Percentiles rank a stretch among this genome's conserved stretches.
Evolutionary conservation across 1,284 basidiomycete genomes (phyloP).

Genomic region (Cutaneotrichosporon daszewskae): DNA sequence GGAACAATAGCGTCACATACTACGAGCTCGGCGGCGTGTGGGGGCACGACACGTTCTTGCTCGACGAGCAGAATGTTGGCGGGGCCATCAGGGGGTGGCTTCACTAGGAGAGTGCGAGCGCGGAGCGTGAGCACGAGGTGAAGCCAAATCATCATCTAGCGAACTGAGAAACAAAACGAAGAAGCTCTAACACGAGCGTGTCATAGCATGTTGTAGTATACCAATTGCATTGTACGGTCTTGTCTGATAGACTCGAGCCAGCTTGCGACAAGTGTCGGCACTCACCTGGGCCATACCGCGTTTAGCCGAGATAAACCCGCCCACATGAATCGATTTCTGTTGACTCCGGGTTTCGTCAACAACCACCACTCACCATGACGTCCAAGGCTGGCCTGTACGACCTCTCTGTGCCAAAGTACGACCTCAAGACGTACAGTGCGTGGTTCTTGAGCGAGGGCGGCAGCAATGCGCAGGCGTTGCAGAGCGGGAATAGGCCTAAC

Average conservation of each 20-base stretch:
- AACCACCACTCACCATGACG: constrained; percentile 1
- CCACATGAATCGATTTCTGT: background rate
- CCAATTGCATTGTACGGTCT: no score
- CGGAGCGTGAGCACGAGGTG: no score
- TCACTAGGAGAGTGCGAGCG: no score
- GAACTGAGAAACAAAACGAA: no score
- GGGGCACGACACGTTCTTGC: constrained; percentile 95
- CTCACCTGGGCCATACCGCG: no score
- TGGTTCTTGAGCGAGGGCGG: background rate
- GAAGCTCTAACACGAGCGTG: no score
- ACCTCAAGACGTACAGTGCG: constrained; percentile 34
- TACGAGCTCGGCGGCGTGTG: constrained; percentile 97
- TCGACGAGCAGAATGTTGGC: constrained; percentile 71
- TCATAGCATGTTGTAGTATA: no score
- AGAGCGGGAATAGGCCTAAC: background rate
- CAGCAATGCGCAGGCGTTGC: background rate
- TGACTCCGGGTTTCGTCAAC: background rate
- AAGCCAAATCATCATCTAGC: no score
- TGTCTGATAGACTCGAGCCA: no score
- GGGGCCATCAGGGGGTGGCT: constrained; percentile 69
- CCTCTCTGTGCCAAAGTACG: constrained; percentile 37
- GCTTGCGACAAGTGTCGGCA: no score
- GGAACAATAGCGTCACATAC: constrained; percentile 82
- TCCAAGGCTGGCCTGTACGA: constrained; percentile 21
- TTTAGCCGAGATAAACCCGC: background rate